These are phyloP conservation scores for Sugiyamaella grinbergsii DNA, from an alignment of 1,139 yeast species.

Conservation along the genomic window DNA sequence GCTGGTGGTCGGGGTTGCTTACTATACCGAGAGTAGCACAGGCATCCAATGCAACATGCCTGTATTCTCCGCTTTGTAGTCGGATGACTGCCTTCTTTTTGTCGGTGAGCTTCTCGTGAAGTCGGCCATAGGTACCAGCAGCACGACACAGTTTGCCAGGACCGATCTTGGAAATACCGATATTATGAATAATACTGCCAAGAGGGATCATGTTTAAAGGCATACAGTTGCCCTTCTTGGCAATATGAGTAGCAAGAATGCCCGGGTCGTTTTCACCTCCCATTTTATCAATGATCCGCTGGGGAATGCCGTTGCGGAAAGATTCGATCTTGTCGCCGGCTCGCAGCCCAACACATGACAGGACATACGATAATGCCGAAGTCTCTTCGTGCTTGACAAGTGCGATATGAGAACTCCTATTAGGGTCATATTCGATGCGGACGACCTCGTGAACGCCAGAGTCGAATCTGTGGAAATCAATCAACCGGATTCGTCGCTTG, in stretches of 20 bases:
- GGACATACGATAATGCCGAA: slow-evolving; percentile 69
- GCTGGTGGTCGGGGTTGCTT: slow-evolving; percentile 93
- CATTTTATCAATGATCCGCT: slow-evolving; percentile 72
- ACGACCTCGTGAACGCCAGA: slow-evolving; percentile 78
- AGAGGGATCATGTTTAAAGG: slow-evolving; percentile 91
- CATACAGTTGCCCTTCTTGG: slow-evolving; percentile 92
- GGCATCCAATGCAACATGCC: slow-evolving; percentile 81
- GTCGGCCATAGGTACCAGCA: slow-evolving; percentile 93
- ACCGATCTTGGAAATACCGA: slow-evolving; percentile 77
- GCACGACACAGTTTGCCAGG: slow-evolving; percentile 89
- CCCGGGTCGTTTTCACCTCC: slow-evolving; percentile 90
- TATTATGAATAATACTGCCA: slow-evolving; percentile 86
- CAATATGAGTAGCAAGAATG: slow-evolving; percentile 79
- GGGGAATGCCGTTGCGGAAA: slow-evolving; percentile 86
- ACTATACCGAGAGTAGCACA: slow-evolving; percentile 95
- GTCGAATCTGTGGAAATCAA: slow-evolving; percentile 70
- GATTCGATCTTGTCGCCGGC: slow-evolving; percentile 90
- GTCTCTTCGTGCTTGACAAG: slow-evolving; percentile 66
- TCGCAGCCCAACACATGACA: slow-evolving; percentile 92
- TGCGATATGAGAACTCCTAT: slow-evolving; percentile 93
- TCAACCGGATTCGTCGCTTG: slow-evolving; percentile 78
- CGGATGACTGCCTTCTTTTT: slow-evolving; percentile 73
- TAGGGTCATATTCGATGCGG: slow-evolving; percentile 95
- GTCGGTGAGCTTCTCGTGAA: slow-evolving; percentile 76
- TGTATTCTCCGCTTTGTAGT: slow-evolving; percentile 89